Evolutionary conservation across 805 yeast species (phyloP), one percentile per base, ranked within the genome.

Genomic region (Wickerhamomyces bovis): DNA sequence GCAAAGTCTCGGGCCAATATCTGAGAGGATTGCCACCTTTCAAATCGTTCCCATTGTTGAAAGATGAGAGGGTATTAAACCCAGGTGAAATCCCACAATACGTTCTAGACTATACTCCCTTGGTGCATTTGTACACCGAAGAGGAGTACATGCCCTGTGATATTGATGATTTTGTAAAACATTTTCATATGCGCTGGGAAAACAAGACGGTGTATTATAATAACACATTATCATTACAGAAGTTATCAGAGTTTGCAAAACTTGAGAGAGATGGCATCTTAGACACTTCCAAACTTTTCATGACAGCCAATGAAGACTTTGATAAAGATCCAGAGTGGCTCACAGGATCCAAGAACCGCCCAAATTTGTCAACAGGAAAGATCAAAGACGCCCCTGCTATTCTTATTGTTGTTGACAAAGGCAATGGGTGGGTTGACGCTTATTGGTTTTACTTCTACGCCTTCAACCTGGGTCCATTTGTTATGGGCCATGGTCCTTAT

Each of bases 401-500:
- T 0, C 64, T 90, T 26, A 75, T 92, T 21, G 90, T 88, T 1
- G 90, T 87, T 0, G 97, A 92, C 60, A 90, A 89, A 62, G 97
- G 96, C 2, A 85, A 89, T 55, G 96, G 96, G 3, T 83, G 94
- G 88, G 85, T 90, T 0, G 99, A 92, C 63, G 88, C 97, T 0
- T 92, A 78, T 62, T 92, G 98, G 97, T 94, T 92, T 64, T 90
- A 88, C 61, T 92, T 92, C 61, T 92, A 94, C 62, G 84, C 96
- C 2, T 92, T 92, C 70, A 92, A 92, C 62, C 70, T 87, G 53
- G 99, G 99, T 0, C 97, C 99, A 0, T 92, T 83, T 67, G 97
- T 92, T 10, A 89, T 92, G 97, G 98, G 98, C 3, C 77, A 78
- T 33, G 99, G 99, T 0, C 99, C 99, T 0, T 94, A 85, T 70